Conservation (phyloP, 2,329 filamentous ascomycete genomes). For the Phoma sp. region DNA sequence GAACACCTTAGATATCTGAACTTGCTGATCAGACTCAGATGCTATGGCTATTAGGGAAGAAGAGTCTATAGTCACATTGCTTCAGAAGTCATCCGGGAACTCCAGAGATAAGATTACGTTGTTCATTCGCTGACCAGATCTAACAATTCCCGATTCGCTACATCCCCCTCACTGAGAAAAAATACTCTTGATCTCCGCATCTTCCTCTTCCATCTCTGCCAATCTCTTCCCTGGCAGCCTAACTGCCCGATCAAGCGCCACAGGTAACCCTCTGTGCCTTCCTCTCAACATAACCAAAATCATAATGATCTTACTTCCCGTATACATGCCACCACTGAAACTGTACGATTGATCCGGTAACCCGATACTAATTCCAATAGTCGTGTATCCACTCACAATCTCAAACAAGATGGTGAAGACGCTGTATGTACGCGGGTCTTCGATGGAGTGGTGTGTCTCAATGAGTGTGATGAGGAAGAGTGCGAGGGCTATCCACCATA, state of each 20-base stretch:
- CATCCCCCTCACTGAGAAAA: conserved; percentile 15
- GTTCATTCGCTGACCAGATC: background rate
- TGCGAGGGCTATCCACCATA: conserved; percentile 33
- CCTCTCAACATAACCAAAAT: conserved; percentile 29
- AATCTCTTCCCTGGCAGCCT: conserved; percentile 28
- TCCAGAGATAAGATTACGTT: background rate
- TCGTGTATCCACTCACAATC: conserved; percentile 33
- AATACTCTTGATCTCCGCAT: conserved; percentile 29
- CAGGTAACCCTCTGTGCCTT: conserved; percentile 29
- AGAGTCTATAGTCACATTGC: conserved; percentile 4
- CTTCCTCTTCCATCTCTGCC: conserved; percentile 29
- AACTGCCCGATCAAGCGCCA: conserved; percentile 31
- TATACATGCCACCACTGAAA: conserved; percentile 32
- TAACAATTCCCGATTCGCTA: background rate
- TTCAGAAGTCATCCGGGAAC: background rate
- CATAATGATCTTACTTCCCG: conserved; percentile 31
- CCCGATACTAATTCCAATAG: conserved; percentile 31
- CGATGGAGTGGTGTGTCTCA: conserved; percentile 32
- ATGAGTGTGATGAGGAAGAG: conserved; percentile 34
- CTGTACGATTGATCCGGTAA: conserved; percentile 31
- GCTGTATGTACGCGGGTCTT: conserved; percentile 28
- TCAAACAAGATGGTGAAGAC: conserved; percentile 32
- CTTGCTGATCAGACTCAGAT: conserved; percentile 5
- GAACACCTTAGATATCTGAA: conserved; percentile 3
- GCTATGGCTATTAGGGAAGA: background rate